Conservation (phyloP, 139 green algal genomes). For the Parachlorella kessleri region DNA sequence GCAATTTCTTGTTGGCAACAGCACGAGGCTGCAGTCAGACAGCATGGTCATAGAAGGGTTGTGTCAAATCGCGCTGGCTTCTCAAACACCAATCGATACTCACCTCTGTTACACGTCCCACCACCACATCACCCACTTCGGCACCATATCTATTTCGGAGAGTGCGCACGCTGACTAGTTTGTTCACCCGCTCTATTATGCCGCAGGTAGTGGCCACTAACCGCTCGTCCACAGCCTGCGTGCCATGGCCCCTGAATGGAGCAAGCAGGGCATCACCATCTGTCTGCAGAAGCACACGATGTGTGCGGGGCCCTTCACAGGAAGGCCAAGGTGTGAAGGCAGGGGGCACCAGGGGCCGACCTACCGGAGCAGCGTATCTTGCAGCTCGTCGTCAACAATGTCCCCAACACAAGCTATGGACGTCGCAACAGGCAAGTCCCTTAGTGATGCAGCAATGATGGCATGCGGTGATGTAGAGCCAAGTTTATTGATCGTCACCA, state of each 20-base stretch:
- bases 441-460: neutral
- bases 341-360: no score
- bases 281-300: no score
- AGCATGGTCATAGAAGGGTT: no score
- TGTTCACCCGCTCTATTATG: constrained; percentile 77
- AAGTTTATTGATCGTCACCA: no score
- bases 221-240: constrained; percentile 60
- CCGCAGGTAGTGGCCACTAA: constrained; percentile 79
- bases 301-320: no score
- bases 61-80: no score
- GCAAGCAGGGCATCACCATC: no score
- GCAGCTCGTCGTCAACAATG: neutral
- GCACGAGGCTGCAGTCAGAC: no score
- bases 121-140: constrained; percentile 83
- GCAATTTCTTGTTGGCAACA: no score
- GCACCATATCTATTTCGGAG: constrained; percentile 63
- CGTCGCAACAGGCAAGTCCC: neutral
- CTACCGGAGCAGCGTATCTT: neutral
- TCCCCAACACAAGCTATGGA: neutral
- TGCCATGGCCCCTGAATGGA: constrained; percentile 73
- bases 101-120: constrained; percentile 81
- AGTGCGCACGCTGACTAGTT: constrained; percentile 78
- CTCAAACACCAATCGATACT: no score
- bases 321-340: no score
- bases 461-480: no score